A percentile compares a stretch with the other conserved stretches of the same genome.
Conservation (phyloP, 2,329 filamentous ascomycete species). For the Neopestalotiopsis rosae region DNA sequence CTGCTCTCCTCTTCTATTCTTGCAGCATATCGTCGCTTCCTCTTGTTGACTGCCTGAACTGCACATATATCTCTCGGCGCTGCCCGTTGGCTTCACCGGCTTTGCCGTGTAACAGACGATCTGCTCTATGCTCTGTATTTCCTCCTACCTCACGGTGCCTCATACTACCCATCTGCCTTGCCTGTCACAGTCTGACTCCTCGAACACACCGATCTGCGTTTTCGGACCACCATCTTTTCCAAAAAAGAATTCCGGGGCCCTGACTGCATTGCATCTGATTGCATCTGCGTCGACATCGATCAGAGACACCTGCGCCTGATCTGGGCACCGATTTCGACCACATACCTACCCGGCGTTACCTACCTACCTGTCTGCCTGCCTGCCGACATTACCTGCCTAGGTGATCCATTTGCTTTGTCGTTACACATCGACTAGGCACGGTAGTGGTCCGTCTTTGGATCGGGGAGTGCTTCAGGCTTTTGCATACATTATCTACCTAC, state of each 20-base stretch:
- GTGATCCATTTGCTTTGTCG: not conserved
- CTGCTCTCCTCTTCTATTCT: not conserved
- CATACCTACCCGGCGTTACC: not conserved
- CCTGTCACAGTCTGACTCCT: not conserved
- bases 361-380: not conserved
- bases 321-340: not conserved
- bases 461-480: no score
- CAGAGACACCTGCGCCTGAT: not conserved
- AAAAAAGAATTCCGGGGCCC: conserved; percentile 28
- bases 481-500: not conserved
- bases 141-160: not conserved
- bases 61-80: conserved; percentile 11
- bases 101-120: not conserved
- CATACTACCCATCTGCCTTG: not conserved
- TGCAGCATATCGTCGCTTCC: not conserved
- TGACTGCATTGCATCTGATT: conserved; percentile 31
- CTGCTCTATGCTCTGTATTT: not conserved
- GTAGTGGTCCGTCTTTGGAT: no score
- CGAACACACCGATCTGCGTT: conserved; percentile 7
- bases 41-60: not conserved
- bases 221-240: conserved; percentile 18
- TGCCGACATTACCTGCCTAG: no score
- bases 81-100: not conserved
- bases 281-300: conserved; percentile 23
- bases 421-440: no score